Conservation (phyloP, 1,284 basidiomycete genomes). For the Apiotrichum sp. region DNA sequence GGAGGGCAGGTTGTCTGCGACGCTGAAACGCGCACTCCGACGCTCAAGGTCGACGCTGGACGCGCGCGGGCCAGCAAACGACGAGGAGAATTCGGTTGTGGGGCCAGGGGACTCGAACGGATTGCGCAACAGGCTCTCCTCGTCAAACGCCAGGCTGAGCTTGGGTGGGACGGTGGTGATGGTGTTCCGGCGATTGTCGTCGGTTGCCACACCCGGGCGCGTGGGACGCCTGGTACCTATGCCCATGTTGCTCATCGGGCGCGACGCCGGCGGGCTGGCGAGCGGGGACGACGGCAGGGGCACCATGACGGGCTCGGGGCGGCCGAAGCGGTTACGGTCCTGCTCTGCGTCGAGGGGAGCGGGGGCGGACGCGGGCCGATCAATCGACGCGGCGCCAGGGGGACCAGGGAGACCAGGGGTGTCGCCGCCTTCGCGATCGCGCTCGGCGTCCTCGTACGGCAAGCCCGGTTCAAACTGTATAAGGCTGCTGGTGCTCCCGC, state of each 20-base stretch:
- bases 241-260: neutral
- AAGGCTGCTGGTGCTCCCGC: neutral
- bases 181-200: neutral
- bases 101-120: slow-evolving; percentile 43
- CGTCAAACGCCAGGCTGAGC: slow-evolving; percentile 9
- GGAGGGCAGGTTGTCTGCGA: neutral
- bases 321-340: neutral
- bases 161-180: neutral
- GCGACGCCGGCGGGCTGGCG: neutral
- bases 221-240: neutral
- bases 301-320: slow-evolving; percentile 20
- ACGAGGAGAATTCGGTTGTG: slow-evolving; percentile 27
- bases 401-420: neutral
- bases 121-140: slow-evolving; percentile 24
- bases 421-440: too few relatives aligned
- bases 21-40: neutral
- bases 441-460: too few relatives aligned
- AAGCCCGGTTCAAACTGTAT: too few relatives aligned
- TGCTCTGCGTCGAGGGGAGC: neutral
- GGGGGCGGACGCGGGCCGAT: neutral
- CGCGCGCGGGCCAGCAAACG: slow-evolving; percentile 38
- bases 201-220: neutral
- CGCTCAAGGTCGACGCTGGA: slow-evolving; percentile 4
- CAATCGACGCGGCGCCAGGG: neutral
- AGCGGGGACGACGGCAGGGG: slow-evolving; percentile 17